Evolutionary conservation across 2,329 filamentous ascomycete genomes (phyloP).

Genomic region (Fusarium sulawesiense): DNA sequence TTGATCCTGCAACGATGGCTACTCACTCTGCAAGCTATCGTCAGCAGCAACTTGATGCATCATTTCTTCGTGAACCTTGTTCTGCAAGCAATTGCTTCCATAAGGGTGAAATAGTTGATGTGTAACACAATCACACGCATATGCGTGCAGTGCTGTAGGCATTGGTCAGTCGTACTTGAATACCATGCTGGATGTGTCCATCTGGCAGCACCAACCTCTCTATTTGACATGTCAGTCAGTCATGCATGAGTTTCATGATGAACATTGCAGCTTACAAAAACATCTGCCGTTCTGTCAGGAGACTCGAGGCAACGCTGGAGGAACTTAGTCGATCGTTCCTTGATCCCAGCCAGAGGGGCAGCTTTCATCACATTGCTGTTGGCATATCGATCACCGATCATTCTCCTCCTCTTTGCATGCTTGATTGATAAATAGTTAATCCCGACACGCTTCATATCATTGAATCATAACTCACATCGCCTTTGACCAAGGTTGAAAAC

Average conservation of each 20-base stretch:
- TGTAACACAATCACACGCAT: constrained; percentile 75
- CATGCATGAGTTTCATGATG: not conserved
- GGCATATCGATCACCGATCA: constrained; percentile 74
- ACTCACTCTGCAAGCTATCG: constrained; percentile 72
- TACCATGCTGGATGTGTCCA: not conserved
- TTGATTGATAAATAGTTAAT: constrained; percentile 51
- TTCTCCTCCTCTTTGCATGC: constrained; percentile 72
- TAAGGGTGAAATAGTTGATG: constrained; percentile 77
- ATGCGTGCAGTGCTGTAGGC: constrained; percentile 66
- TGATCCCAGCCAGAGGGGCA: constrained; percentile 66
- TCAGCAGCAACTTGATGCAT: constrained; percentile 77
- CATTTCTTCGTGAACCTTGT: constrained; percentile 68
- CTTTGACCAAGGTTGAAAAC: constrained; percentile 68
- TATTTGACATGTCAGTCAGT: constrained; percentile 27
- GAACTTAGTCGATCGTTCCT: constrained; percentile 67
- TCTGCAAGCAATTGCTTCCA: constrained; percentile 69
- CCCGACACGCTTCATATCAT: not conserved
- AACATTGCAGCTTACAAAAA: constrained; percentile 63
- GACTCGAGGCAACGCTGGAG: constrained; percentile 62
- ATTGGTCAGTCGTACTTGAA: constrained; percentile 30
- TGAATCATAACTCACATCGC: constrained; percentile 55
- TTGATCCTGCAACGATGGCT: constrained; percentile 1
- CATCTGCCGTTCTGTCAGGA: constrained; percentile 62
- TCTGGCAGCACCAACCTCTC: constrained; percentile 46
- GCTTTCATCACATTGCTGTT: constrained; percentile 73